Base-by-base conservation (phyloP, 352 stramenopile species). In the Phytophthora sansomeana region DNA sequence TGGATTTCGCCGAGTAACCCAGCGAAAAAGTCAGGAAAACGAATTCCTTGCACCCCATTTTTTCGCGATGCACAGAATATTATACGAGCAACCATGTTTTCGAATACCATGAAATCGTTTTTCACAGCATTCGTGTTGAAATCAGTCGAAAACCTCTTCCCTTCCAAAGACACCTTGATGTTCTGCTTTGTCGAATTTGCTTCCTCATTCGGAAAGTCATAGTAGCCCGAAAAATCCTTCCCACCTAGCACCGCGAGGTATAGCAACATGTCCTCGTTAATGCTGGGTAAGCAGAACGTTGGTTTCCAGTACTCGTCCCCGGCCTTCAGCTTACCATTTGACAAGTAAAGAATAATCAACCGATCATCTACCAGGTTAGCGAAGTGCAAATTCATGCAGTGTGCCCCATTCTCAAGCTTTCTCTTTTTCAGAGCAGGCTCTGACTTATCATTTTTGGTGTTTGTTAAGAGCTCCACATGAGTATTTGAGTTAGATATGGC, bases 51-150 rank as follows among this genome's bases (percentile, higher is more conserved):
- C n/a, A 67, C 47, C 35, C 64, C 64, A 30, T 67, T 54, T 68
- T 58, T 62, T 51, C 57, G 49, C 13, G 64, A 72, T 13, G 64
- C 63, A 63, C 41, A 53, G 51, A 73, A 73, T 10, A 73, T 69
- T 35, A 41, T 52, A 60, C 68, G 57, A 42, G 64, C 64, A n/a
- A 69, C 50, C 64, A 69, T 69, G 33, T 73, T 73, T 39, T 64
- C 58, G 39, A 65, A 69, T 39, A 30, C 17, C n/a, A 24, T 55
- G 19, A 16, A n/a, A 16, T 42, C 39, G 11, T 42, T 42, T 4
- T 9, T 1, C n/a, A 7, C 33, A 48, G 50, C 24, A 17, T 11
- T 30, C n/a, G 26, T 17, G 39, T 16, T 14, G n/a, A n/a, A n/a
- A n/a, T n/a, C n/a, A n/a, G n/a, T n/a, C n/a, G n/a, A n/a, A n/a